Base-by-base conservation (phyloP, 176 grass and related monocot species). In the Thinopyrum elongatum region DNA sequence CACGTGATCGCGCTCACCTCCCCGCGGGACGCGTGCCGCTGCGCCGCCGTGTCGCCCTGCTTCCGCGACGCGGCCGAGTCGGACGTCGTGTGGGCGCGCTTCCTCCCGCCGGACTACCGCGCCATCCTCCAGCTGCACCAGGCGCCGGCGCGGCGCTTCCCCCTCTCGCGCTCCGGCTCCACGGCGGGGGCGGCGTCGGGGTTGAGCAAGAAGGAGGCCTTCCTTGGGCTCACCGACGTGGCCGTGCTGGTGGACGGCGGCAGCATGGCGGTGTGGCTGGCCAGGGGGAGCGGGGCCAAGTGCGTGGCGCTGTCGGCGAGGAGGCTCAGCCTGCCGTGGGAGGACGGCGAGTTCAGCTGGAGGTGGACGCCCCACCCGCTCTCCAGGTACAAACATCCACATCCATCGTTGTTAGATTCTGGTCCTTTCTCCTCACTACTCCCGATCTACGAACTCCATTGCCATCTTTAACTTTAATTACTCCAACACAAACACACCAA, bases 1-100 rank as follows among this genome's bases (percentile, higher is more conserved):
- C 76, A 81, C n/a, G 87, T 70, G 17, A 61, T 92, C 30, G 82
- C 91, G 69, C 77, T 84, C 16, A 92, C 91, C 39, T 77, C 84
- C 16, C 87, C 87, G 31, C 76, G 80, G 28, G 80, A 89, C 75
- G 80, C 90, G 3, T 65, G 49, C 68, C 30, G 80, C 76, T 70
- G 29, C 62, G 80, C 91, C 16, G 76, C 88, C 30, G 87, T 92
- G 2, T 89, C 87, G 4, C 77, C 84, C 23, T 39, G 70, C 63
- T 90, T 88, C 88, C 73, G 65, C 58, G 73, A 86, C 33, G 88
- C 82, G 8, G 88, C 88, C 4, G 86, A 64, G 73, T 90, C 88
- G 2, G 82, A 90, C 82, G 14, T 61, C 51, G 80, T 85, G 16
- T 90, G 91, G 88, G 46, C 28, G 2, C 22, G 29, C 70, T 89